Conservation (phyloP, 768 basidiomycete species). For the Kwoniella dejecticola region DNA sequence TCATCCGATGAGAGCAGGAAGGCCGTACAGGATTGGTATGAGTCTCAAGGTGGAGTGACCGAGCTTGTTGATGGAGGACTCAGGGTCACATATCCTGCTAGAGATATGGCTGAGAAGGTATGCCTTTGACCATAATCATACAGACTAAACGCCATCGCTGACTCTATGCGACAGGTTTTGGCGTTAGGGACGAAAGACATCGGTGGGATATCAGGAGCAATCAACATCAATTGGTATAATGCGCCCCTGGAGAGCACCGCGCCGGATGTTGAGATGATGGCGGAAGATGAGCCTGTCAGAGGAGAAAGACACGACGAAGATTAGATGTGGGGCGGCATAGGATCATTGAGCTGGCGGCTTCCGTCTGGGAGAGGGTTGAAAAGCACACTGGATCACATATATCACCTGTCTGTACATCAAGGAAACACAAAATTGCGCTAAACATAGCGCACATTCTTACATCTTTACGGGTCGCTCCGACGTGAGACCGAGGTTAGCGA, state of each 20-base stretch:
- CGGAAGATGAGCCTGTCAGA: slow-evolving; percentile 26
- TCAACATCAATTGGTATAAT: slow-evolving; percentile 38
- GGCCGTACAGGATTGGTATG: slow-evolving; percentile 78
- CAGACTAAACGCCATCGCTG: background rate
- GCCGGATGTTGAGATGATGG: slow-evolving; percentile 40
- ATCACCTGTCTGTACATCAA: too few relatives aligned
- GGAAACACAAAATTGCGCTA: too few relatives aligned
- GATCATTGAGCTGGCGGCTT: background rate
- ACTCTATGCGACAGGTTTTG: slow-evolving; percentile 27
- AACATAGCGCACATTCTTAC: too few relatives aligned
- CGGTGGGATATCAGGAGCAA: slow-evolving; percentile 10
- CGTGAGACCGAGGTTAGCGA: too few relatives aligned
- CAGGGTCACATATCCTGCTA: slow-evolving; percentile 40
- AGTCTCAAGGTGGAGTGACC: slow-evolving; percentile 59
- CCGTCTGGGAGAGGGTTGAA: too few relatives aligned
- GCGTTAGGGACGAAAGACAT: slow-evolving; percentile 43
- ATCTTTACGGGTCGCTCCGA: too few relatives aligned
- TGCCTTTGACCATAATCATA: background rate
- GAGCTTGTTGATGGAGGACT: slow-evolving; percentile 27
- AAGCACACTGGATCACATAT: too few relatives aligned
- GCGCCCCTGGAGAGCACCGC: slow-evolving; percentile 7
- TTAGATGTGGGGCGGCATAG: slow-evolving; percentile 3
- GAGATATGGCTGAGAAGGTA: slow-evolving; percentile 52
- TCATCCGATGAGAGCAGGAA: slow-evolving; percentile 60
- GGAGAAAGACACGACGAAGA: slow-evolving; percentile 43